A percentile compares a stretch with the other conserved stretches of the same genome.
These are phyloP conservation scores for Vicia villosa DNA, from an alignment of 306 rosid genomes.

Conservation along the genomic window DNA sequence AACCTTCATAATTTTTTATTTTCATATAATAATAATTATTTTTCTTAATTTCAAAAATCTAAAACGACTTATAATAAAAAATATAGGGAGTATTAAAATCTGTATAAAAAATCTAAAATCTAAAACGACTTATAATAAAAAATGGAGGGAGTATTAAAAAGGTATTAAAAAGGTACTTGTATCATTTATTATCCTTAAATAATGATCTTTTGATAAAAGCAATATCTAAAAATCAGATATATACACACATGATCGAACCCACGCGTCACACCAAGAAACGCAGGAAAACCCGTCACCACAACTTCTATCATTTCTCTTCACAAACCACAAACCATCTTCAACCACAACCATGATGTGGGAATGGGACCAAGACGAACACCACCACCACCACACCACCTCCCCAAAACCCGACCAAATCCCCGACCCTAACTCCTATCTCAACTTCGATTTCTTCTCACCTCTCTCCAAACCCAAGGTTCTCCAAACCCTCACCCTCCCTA, in stretches of 20 bases:
- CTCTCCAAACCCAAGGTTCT: constrained; percentile 69
- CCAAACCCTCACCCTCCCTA: background rate
- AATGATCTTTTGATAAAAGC: too few relatives aligned
- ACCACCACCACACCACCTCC: background rate
- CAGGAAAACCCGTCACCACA: background rate
- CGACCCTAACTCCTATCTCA: constrained; percentile 54
- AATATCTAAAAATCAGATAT: too few relatives aligned
- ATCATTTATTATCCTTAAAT: too few relatives aligned
- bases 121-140: too few relatives aligned
- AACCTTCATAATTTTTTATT: too few relatives aligned
- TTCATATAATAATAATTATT: too few relatives aligned
- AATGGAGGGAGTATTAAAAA: too few relatives aligned
- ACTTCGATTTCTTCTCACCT: constrained; percentile 67
- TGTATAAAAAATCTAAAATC: too few relatives aligned
- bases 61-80: too few relatives aligned
- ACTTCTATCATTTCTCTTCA: background rate
- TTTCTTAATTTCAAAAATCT: too few relatives aligned
- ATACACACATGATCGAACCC: background rate
- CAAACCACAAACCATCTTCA: background rate
- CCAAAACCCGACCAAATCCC: constrained; percentile 41
- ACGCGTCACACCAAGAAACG: background rate
- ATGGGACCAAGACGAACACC: constrained; percentile 37
- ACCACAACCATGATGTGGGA: constrained; percentile 51
- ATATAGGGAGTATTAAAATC: too few relatives aligned
- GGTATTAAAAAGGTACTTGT: too few relatives aligned